A percentile compares a stretch with the other conserved stretches of the same genome.
phyloP scores from a whole-genome alignment of 2,329 filamentous ascomycete genomes.

The Colletotrichum camelliae region DNA sequence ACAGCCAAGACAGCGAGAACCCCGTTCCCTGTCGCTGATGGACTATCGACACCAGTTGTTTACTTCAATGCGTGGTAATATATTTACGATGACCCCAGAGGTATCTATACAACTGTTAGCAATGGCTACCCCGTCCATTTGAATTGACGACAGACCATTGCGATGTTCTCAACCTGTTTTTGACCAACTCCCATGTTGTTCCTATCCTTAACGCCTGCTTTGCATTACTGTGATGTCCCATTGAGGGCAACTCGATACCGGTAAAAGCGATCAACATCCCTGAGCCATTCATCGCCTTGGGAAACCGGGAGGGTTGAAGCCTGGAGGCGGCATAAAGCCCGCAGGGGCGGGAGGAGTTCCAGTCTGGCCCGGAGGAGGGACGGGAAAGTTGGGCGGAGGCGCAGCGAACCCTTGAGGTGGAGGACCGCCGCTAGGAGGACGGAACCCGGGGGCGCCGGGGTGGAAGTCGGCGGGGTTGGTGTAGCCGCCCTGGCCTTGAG shows the following conservation, averaged over 20 bases:
- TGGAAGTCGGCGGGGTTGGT: constrained; percentile 55
- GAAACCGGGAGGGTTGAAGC: constrained; percentile 36
- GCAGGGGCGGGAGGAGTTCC: constrained; percentile 37
- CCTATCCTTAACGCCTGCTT: constrained; percentile 9
- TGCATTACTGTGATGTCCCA: not conserved
- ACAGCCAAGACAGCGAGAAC: not conserved
- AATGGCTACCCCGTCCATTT: constrained; percentile 11
- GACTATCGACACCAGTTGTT: not conserved
- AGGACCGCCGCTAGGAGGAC: constrained; percentile 40
- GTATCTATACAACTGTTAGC: constrained; percentile 2
- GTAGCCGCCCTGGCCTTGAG: constrained; percentile 49
- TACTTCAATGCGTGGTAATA: not conserved
- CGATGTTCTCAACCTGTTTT: constrained; percentile 6
- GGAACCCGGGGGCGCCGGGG: constrained; percentile 35
- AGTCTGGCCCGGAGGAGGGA: constrained; percentile 41
- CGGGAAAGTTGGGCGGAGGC: constrained; percentile 45
- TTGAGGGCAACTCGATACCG: not conserved
- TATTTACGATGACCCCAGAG: not conserved
- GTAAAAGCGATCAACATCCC: not conserved
- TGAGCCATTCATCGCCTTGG: constrained; percentile 34
- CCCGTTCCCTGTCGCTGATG: not conserved
- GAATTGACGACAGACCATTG: constrained; percentile 19
- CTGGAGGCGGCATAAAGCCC: constrained; percentile 52
- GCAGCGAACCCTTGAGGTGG: constrained; percentile 42
- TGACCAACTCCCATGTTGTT: not conserved